Evolutionary conservation across 2,329 filamentous ascomycete species (phyloP).

Genomic region (Penicillium sp.): DNA sequence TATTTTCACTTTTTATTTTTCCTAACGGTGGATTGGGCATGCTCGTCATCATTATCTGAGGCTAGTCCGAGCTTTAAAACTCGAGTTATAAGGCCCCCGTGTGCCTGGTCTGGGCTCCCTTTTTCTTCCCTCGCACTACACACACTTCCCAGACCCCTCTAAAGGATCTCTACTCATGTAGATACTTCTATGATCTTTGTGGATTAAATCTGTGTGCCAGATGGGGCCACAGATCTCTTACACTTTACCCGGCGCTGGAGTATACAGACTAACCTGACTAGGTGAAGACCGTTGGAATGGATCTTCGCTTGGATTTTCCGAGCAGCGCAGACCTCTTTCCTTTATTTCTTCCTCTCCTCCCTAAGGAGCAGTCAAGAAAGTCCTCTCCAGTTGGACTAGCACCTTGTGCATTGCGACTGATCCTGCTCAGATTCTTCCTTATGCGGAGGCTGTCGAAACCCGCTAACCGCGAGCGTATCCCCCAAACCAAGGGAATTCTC

Average conservation of each 20-base stretch:
- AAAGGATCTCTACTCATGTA: not conserved
- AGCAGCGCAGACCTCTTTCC: not conserved
- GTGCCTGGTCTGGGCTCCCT: slow-evolving; percentile 7
- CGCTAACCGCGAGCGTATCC: not conserved
- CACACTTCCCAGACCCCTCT: slow-evolving; percentile 1
- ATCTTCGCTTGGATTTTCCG: slow-evolving; percentile 16
- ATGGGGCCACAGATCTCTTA: not conserved
- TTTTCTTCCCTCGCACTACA: slow-evolving; percentile 1
- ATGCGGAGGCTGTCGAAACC: not conserved
- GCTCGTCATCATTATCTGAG: slow-evolving; percentile 23
- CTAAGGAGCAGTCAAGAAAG: not conserved
- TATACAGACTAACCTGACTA: slow-evolving; percentile 26
- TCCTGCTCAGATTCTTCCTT: not conserved
- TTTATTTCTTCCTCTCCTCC: slow-evolving; percentile 4
- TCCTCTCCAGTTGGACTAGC: not conserved
- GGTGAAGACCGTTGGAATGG: slow-evolving; percentile 26
- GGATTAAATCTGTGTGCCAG: not conserved
- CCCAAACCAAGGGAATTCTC: not conserved
- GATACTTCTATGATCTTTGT: not conserved
- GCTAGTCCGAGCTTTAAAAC: slow-evolving; percentile 24
- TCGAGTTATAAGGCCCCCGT: slow-evolving; percentile 23
- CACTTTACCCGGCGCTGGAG: slow-evolving; percentile 2
- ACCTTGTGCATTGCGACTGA: not conserved
- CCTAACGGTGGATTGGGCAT: slow-evolving; percentile 19
- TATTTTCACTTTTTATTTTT: not conserved